phyloP scores from a whole-genome alignment of 1,284 basidiomycete species.

The Ganoderma lingzhi region DNA sequence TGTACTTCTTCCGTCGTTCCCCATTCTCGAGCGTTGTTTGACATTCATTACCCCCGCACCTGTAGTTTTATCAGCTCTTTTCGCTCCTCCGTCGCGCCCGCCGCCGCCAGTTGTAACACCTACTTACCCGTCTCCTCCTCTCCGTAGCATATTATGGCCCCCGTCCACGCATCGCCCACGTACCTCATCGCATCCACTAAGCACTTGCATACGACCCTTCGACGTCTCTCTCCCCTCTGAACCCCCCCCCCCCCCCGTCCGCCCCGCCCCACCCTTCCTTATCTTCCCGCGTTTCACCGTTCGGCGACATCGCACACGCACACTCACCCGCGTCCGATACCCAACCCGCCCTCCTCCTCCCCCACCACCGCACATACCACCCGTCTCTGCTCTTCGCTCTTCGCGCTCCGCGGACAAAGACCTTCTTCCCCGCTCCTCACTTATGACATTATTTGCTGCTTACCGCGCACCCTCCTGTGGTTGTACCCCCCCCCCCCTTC shows the following conservation, averaged over 20 bases:
- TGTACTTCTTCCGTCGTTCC: neutral
- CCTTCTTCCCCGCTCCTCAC: slow-evolving; percentile 27
- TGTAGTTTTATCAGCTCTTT: slow-evolving; percentile 30
- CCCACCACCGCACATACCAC: slow-evolving; percentile 12
- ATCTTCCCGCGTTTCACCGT: slow-evolving; percentile 1
- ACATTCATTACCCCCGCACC: slow-evolving; percentile 11
- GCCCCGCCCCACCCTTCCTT: neutral
- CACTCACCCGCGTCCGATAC: slow-evolving; percentile 4
- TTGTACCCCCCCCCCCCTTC: neutral
- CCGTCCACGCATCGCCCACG: slow-evolving; percentile 25
- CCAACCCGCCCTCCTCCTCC: neutral
- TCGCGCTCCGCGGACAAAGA: slow-evolving; percentile 16
- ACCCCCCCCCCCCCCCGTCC: neutral
- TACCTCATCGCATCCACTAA: slow-evolving; percentile 28
- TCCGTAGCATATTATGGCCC: slow-evolving; percentile 23
- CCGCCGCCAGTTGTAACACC: slow-evolving; percentile 25
- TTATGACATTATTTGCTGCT: slow-evolving; percentile 40
- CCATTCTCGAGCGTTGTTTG: slow-evolving; percentile 5
- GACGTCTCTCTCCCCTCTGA: neutral
- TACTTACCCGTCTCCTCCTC: slow-evolving; percentile 2
- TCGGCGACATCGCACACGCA: slow-evolving; percentile 10
- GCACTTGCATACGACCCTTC: slow-evolving; percentile 22
- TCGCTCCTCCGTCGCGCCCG: slow-evolving; percentile 4
- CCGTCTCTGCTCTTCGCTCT: neutral
- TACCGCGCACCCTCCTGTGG: slow-evolving; percentile 31